Evolutionary conservation across 108 stramenopile species (phyloP).

Genomic region (Skeletonema costatum): DNA sequence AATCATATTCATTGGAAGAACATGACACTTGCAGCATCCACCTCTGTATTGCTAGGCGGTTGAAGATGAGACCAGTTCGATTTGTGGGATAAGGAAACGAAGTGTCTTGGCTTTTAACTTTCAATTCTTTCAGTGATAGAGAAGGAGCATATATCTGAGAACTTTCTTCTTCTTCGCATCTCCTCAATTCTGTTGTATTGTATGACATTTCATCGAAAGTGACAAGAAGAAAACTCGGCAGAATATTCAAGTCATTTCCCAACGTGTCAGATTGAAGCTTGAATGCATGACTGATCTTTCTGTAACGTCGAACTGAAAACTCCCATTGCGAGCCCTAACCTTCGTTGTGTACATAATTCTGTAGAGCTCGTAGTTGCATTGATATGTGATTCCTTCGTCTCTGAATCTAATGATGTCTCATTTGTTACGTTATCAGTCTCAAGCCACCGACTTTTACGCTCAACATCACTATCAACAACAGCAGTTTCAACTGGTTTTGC

Average conservation of each 20-base stretch:
- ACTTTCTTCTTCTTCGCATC: background rate
- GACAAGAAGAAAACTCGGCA: conserved; percentile 23
- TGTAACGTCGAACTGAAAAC: conserved; percentile 22
- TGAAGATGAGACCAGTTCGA: conserved; percentile 19
- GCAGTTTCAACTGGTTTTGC: background rate
- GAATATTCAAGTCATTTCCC: background rate
- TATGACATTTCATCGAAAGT: conserved; percentile 16
- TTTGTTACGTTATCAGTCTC: background rate
- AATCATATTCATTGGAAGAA: background rate
- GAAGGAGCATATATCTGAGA: conserved; percentile 17
- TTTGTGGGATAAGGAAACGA: conserved; percentile 14
- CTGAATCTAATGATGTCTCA: background rate
- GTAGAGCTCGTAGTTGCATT: background rate
- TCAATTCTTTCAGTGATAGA: background rate
- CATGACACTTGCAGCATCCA: conserved; percentile 16
- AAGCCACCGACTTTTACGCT: background rate
- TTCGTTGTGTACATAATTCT: conserved; percentile 21
- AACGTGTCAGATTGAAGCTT: background rate
- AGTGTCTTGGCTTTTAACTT: background rate
- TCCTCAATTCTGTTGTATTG: conserved; percentile 10
- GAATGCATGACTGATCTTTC: conserved; percentile 20
- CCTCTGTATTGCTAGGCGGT: conserved; percentile 16
- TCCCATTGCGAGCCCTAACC: conserved; percentile 31
- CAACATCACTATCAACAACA: background rate
- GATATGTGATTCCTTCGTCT: too few species aligned